Evolutionary conservation across 2,329 filamentous ascomycete species (phyloP).

Genomic region (Alternaria arborescens): DNA sequence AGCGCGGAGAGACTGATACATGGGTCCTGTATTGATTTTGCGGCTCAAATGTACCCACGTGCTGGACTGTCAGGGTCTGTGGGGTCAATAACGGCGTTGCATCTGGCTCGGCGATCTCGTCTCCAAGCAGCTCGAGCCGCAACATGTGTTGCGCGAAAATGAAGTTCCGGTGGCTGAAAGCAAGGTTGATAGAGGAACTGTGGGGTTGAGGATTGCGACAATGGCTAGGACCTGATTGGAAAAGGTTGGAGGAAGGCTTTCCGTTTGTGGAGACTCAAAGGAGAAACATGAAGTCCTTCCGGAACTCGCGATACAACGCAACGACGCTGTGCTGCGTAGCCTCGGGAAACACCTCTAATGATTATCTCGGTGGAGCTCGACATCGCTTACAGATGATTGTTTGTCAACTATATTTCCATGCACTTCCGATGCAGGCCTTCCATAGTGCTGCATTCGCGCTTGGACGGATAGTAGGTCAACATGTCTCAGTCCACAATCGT

Average conservation of each 20-base stretch:
- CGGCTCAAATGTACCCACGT: constrained; percentile 4
- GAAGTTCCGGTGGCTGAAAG: constrained; percentile 9
- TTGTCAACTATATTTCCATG: not conserved
- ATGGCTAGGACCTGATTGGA: not conserved
- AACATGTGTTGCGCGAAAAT: constrained; percentile 1
- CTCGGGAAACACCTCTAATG: not conserved
- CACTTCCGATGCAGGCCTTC: not conserved
- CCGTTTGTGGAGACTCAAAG: not conserved
- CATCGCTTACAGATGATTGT: not conserved
- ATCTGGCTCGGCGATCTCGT: constrained; percentile 5
- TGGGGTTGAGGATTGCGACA: not conserved
- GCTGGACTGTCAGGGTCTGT: not conserved
- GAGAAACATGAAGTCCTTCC: not conserved
- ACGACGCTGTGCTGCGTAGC: not conserved
- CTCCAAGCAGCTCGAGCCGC: not conserved
- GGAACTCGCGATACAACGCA: constrained; percentile 1
- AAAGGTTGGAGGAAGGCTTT: constrained; percentile 2
- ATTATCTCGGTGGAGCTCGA: not conserved
- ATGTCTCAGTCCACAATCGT: not conserved
- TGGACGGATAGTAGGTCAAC: not conserved
- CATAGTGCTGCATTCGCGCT: not conserved
- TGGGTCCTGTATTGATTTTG: not conserved
- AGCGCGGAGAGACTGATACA: not conserved
- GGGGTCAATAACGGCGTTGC: not conserved
- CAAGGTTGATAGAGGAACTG: not conserved